These are phyloP conservation scores for Coniophora puteana DNA, from an alignment of 1,284 basidiomycete genomes.

Conservation along the genomic window DNA sequence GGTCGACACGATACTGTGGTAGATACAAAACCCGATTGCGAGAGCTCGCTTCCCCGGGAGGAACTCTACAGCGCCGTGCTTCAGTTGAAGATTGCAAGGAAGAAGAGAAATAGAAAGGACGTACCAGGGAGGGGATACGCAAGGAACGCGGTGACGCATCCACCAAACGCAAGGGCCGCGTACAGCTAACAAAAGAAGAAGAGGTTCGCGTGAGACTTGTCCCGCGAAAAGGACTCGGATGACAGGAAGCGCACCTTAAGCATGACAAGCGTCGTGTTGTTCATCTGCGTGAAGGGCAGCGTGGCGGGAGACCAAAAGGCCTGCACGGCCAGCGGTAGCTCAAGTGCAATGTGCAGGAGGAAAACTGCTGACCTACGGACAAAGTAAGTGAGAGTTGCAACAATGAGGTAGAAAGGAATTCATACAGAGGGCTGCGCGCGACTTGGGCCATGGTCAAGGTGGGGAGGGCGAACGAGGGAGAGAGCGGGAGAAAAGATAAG, in stretches of 20 bases:
- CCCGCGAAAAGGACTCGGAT: background rate
- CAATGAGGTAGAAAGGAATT: background rate
- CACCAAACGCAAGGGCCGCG: slow-evolving; percentile 52
- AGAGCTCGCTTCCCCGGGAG: slow-evolving; percentile 81
- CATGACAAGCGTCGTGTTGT: slow-evolving; percentile 73
- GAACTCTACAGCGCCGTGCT: slow-evolving; percentile 49
- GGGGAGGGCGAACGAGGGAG: background rate
- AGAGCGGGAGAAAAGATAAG: background rate
- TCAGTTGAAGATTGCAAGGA: background rate
- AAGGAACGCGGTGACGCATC: slow-evolving; percentile 56
- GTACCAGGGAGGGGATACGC: slow-evolving; percentile 63
- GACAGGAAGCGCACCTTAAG: slow-evolving; percentile 52
- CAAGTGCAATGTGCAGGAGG: slow-evolving; percentile 73
- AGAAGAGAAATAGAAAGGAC: slow-evolving; percentile 18
- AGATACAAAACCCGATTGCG: slow-evolving; percentile 71
- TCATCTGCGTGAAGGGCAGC: slow-evolving; percentile 74
- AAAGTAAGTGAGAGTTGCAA: background rate
- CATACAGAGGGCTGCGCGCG: slow-evolving; percentile 34
- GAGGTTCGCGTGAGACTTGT: background rate
- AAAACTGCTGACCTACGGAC: slow-evolving; percentile 57
- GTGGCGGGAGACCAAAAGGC: slow-evolving; percentile 60
- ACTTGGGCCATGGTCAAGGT: slow-evolving; percentile 18
- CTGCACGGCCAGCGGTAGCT: slow-evolving; percentile 71
- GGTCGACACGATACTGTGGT: slow-evolving; percentile 73
- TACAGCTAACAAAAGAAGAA: slow-evolving; percentile 48